phyloP scores from a whole-genome alignment of 441 rosid species.

The Bocquillonia castaneifolia region DNA sequence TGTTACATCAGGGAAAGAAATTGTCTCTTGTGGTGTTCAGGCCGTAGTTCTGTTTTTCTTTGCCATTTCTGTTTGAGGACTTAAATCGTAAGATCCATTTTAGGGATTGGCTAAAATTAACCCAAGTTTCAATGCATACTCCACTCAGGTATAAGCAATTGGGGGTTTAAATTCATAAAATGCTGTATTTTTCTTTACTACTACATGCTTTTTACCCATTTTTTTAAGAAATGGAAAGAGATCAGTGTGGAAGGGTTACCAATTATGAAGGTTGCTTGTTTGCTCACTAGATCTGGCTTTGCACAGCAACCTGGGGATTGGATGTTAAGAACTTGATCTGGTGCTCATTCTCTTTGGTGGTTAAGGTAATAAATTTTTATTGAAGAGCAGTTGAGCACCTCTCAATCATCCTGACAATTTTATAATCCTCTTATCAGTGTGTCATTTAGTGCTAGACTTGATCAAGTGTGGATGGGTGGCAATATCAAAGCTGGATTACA shows the following conservation, averaged over 20 bases:
- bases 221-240: slow-evolving; percentile 21
- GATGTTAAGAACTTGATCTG: slow-evolving; percentile 74
- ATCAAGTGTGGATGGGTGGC: slow-evolving; percentile 37
- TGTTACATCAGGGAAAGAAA: not conserved
- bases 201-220: too few species aligned
- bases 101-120: too few species aligned
- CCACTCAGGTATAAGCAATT: too few species aligned
- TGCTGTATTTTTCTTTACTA: too few species aligned
- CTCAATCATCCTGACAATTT: slow-evolving; percentile 22
- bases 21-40: too few species aligned
- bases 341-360: slow-evolving; percentile 48
- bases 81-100: too few species aligned
- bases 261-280: slow-evolving; percentile 45
- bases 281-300: slow-evolving; percentile 83
- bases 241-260: slow-evolving; percentile 23
- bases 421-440: slow-evolving; percentile 19
- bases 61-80: too few species aligned
- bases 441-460: slow-evolving; percentile 28
- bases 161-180: too few species aligned
- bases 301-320: slow-evolving; percentile 69
- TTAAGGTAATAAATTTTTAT: slow-evolving; percentile 56
- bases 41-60: not conserved
- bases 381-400: slow-evolving; percentile 41
- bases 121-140: too few species aligned
- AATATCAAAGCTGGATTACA: slow-evolving; percentile 39